Evolutionary conservation across 2,329 filamentous ascomycete species (phyloP).

Genomic region (Microdochium nivale): DNA sequence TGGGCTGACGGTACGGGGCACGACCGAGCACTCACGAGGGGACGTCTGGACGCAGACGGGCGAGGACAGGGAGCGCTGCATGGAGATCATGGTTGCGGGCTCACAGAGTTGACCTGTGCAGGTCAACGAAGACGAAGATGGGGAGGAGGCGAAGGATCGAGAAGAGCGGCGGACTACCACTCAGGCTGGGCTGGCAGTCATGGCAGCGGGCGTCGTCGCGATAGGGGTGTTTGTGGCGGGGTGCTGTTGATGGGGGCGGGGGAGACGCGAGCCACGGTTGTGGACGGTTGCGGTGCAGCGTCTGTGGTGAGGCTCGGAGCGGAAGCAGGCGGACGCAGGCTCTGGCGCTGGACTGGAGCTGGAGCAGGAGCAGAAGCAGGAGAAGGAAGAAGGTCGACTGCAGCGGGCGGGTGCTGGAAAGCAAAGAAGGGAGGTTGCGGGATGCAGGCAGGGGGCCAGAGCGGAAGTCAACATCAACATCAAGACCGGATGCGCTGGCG

Average conservation of each 20-base stretch:
- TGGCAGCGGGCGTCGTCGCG: neutral
- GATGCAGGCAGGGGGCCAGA: neutral
- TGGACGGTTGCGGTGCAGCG: neutral
- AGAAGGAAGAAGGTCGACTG: too few species aligned
- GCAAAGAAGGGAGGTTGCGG: too few species aligned
- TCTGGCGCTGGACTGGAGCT: too few species aligned
- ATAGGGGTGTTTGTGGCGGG: neutral
- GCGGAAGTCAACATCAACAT: neutral
- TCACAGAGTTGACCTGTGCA: too few species aligned
- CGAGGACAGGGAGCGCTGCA: constrained; percentile 55
- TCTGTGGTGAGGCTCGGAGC: too few species aligned
- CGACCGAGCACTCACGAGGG: constrained; percentile 43
- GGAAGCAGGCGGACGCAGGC: too few species aligned
- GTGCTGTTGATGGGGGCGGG: neutral
- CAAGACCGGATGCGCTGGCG: neutral
- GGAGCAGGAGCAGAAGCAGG: too few species aligned
- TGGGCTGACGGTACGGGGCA: constrained; percentile 3
- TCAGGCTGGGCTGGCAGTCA: neutral
- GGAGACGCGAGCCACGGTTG: neutral
- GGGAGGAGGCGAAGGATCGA: too few species aligned
- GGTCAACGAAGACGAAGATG: too few species aligned
- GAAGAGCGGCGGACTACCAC: neutral
- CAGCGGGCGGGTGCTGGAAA: too few species aligned
- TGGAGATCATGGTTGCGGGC: constrained; percentile 46
- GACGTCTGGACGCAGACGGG: constrained; percentile 49